Evolutionary conservation across 78 protist species (phyloP), one percentile per base, ranked within the genome.

Genomic region (Dictyostelium capitatum): DNA sequence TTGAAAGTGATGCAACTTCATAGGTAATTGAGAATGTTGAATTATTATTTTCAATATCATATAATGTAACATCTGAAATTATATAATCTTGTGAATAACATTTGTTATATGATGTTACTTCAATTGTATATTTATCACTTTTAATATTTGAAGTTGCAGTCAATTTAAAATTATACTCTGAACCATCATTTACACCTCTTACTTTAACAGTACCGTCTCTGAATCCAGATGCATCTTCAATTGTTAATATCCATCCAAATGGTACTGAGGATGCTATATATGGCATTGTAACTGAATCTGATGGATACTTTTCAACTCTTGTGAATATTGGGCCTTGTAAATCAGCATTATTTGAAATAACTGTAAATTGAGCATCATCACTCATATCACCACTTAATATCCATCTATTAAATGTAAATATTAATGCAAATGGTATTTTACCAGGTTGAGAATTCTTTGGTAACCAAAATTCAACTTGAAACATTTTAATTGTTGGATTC

Each of bases 401-500:
- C 43, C 43, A 37, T 3, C 43, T 1, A 37, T 37, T 3, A 37
- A 37, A 37, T 37, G 2, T 37, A 37, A 37, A 37, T 2, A 37
- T 2, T 2, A 37, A 37, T 37, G 43, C 43, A 37, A 37, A 3
- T 37, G 70, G 70, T 11, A 62, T 5, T 25, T 25, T 25, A 1
- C 70, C 70, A 23, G 0, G n/a, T 32, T 25, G 23, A n/a, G 70
- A 62, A 23, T 62, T 62, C 4, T 17, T 32, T 25, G 23, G 23
- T 62, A 62, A 11, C n/a, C n/a, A 62, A 25, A 23, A 62, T 62
- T 62, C 70, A 62, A 62, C 28, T 62, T 62, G 70, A 62, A 62
- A 62, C 70, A 62, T 62, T 23, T 62, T 62, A 62, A 62, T n/a
- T 6, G 70, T 62, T 62, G 70, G 23, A 62, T 62, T 62, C 70